Evolutionary conservation across 768 basidiomycete genomes (phyloP), one percentile per base, ranked within the genome.

Genomic region (Boletus vinaceobasis): DNA sequence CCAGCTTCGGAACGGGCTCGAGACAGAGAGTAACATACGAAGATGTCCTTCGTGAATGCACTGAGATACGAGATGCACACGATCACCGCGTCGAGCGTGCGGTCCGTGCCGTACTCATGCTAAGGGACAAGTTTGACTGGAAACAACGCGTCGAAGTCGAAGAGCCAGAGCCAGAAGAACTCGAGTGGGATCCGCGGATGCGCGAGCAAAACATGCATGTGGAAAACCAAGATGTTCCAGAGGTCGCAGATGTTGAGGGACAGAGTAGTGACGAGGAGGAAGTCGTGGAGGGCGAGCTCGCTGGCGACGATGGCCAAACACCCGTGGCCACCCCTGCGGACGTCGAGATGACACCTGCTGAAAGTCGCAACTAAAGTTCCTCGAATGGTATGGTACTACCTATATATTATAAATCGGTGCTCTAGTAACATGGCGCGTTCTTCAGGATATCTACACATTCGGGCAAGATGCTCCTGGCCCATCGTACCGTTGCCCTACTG

Each of bases 91-190:
- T 87, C 3, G 88, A 90, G 55, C 77, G 90, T 11, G 90, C 90
- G 0, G 79, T 87, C n/a, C 76, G 85, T 40, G 90, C 91, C 0
- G 90, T 93, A 10, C 77, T 76, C 37, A 85, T 93, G 80, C 73
- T 93, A 8, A 74, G 80, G 54, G 90, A 93, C 52, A 87, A 83
- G 68, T 92, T 86, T 66, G 88, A 92, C 44, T 90, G 89, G 87
- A 85, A 85, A 66, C 81, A 84, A 60, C 77, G 90, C n/a, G 86
- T 92, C 21, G 84, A 82, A 56, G 88, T 90, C 13, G 85, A 86
- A 62, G 81, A 83, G 14, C 88, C 88, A 58, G 88, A 90, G 67
- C 87, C 87, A 4, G 87, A 90, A 60, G 89, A 90, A 58, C 71
- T 88, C 36, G 83, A 82, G 19, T 87, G 85, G 85, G 85, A 86